These are phyloP conservation scores for Leucaena leucocephala DNA, from an alignment of 306 rosid genomes.

Conservation along the genomic window DNA sequence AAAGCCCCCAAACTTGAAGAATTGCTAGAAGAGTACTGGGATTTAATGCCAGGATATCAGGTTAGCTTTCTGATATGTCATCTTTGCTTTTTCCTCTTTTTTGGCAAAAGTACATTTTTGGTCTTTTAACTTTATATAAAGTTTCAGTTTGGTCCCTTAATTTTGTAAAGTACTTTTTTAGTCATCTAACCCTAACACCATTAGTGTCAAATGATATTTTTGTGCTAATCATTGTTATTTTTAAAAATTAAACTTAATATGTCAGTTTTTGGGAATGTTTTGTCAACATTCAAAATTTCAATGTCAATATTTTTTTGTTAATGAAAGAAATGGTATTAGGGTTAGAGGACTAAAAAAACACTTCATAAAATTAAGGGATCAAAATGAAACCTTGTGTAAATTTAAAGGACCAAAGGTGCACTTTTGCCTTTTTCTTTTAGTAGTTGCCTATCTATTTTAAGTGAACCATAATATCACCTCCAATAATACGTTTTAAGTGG, in stretches of 20 bases:
- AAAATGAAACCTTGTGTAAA: not conserved
- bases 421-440: not conserved
- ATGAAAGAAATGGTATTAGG: not conserved
- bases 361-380: not conserved
- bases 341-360: not conserved
- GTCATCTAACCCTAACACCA: not conserved
- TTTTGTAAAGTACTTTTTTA: too few relatives aligned
- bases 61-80: conserved; percentile 41
- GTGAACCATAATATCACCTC: not conserved
- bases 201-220: not conserved
- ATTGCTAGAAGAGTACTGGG: conserved; percentile 83
- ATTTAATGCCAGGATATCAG: conserved; percentile 92
- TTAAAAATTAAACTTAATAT: not conserved
- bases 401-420: not conserved
- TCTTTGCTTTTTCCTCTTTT: not conserved
- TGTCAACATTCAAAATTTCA: too few relatives aligned
- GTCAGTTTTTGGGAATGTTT: not conserved
- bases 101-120: not conserved
- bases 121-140: not conserved
- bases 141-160: not conserved
- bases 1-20: conserved; percentile 82
- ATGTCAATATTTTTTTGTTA: too few relatives aligned
- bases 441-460: not conserved
- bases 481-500: not conserved
- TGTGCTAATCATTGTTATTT: not conserved